phyloP scores from a whole-genome alignment of 345 rosid genomes.

The Rhizophora mangle region DNA sequence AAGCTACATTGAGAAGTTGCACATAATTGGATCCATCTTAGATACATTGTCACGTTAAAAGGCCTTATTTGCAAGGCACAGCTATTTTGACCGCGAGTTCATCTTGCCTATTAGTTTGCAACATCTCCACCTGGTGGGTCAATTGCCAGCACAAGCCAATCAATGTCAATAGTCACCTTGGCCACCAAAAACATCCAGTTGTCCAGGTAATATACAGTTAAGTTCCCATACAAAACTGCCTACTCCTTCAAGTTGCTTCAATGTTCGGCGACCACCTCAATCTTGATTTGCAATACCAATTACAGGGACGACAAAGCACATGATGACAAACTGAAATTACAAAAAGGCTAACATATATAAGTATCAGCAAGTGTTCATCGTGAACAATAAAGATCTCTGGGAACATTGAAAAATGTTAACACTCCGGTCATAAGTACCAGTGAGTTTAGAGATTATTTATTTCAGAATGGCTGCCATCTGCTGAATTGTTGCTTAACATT shows the following conservation, averaged over 20 bases:
- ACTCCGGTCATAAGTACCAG: conserved; percentile 9
- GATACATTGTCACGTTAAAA: too few relatives aligned
- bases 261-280: neutral
- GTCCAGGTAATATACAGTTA: neutral
- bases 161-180: neutral
- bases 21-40: too few relatives aligned
- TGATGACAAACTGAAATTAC: neutral
- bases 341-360: neutral
- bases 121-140: too few relatives aligned
- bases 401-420: neutral
- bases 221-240: neutral
- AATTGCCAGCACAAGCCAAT: neutral
- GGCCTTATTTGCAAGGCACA: too few relatives aligned
- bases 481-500: neutral
- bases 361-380: too few relatives aligned
- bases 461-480: conserved; percentile 18
- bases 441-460: conserved; percentile 14
- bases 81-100: too few relatives aligned
- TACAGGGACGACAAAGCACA: neutral
- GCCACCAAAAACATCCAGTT: neutral
- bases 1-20: too few relatives aligned
- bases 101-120: too few relatives aligned
- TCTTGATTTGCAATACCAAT: neutral
- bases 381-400: too few relatives aligned
- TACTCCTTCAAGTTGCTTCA: neutral